Evolutionary conservation across 176 grass and related monocot species (phyloP).

Genomic region (Zizania latifolia): DNA sequence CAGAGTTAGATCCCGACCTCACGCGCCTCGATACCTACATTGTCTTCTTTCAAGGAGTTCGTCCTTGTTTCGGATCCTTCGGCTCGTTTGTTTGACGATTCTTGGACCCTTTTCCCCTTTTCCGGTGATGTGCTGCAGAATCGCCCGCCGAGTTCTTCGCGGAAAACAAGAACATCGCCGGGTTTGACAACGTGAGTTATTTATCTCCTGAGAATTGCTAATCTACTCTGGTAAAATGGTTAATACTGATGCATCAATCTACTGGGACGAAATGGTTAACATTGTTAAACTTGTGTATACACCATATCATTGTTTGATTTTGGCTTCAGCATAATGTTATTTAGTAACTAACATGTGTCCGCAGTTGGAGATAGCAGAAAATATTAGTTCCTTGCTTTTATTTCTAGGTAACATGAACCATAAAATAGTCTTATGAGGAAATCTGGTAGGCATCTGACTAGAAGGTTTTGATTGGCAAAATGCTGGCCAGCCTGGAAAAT

Average conservation of each 20-base stretch:
- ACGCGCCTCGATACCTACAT: not conserved
- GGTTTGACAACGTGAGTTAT: slow-evolving; percentile 86
- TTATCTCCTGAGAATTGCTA: not conserved
- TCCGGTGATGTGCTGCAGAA: slow-evolving; percentile 48
- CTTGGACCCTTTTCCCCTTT: not conserved
- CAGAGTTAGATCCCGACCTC: slow-evolving; percentile 49
- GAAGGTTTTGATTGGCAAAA: slow-evolving; percentile 8
- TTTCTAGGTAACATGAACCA: not conserved
- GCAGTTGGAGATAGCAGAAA: not conserved
- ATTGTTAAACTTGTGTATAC: too few relatives aligned
- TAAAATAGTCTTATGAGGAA: not conserved
- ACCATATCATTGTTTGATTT: not conserved
- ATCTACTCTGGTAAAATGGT: not conserved
- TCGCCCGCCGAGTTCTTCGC: slow-evolving; percentile 94
- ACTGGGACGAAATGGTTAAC: too few relatives aligned
- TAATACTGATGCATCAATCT: not conserved
- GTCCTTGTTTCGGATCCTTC: not conserved
- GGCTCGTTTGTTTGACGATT: not conserved
- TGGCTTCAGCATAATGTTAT: not conserved
- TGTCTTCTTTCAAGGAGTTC: not conserved
- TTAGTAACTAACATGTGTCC: not conserved
- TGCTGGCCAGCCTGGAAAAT: slow-evolving; percentile 75
- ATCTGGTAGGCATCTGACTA: not conserved
- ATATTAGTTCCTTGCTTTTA: not conserved
- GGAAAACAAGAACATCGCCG: slow-evolving; percentile 94